Evolutionary conservation across 1,284 basidiomycete genomes (phyloP), one percentile per base, ranked within the genome.

Genomic region (Ceratobasidium sp.): DNA sequence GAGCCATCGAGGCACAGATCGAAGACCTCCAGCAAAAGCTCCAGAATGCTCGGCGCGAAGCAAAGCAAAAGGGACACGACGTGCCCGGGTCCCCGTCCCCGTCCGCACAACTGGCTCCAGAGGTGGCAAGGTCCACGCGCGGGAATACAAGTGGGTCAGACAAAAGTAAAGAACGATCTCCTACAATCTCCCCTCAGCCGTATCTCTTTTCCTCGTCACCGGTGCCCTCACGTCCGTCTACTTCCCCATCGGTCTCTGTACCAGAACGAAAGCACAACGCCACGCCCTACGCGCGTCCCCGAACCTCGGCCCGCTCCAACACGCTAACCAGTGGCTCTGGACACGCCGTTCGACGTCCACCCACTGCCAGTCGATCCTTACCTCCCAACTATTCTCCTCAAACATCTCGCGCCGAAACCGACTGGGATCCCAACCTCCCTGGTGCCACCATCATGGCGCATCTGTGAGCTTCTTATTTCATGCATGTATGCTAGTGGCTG

Each of bases 401-500:
- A 89, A 91, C 64, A 83, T 94, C 64, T 85, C 65, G 65, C 52
- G 22, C 94, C 25, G 89, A 90, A 80, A 87, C 89, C 25, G 93
- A 93, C 5, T 95, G 93, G 93, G 92, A 94, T 83, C 88, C 92
- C 59, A 92, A 95, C 80, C 86, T 95, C 17, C 93, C 93, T 54
- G 90, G 92, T 80, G 92, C 91, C 56, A 83, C 87, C 32, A 76
- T 76, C 17, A 86, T 95, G 61, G 88, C 89, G 79, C 92, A 93
- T 83, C 92, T 92, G 93, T 94, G 79, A 79, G 90, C 79, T 77
- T 37, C 11, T 37, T 51, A 43, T 64, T 51, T 51, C 25, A 61
- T 22, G 67, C 73, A 76, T 57, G 76, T 67, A 76, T 74, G 52
- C 76, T 44, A 37, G 34, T 73, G 71, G 66, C 77, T 79, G 37